Conservation (phyloP, 495 filamentous ascomycete genomes). For the Aspergillus asperescens region DNA sequence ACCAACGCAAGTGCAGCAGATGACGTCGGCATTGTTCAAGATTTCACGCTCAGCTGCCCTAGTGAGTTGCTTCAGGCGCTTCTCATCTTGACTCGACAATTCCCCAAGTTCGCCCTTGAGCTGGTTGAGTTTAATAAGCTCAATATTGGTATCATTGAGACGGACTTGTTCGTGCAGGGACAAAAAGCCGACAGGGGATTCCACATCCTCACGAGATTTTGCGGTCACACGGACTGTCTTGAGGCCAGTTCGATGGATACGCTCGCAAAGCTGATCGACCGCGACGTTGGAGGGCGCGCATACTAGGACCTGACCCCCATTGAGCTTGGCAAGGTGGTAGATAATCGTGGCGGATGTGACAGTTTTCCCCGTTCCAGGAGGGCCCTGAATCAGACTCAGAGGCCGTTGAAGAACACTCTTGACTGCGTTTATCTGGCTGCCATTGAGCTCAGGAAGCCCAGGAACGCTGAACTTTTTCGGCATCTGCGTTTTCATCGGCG, state of each 20-base stretch:
- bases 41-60: conserved; percentile 94
- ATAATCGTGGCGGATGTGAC: conserved; percentile 99
- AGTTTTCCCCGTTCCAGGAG: conserved; percentile 96
- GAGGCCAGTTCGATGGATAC: conserved; percentile 88
- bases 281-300: conserved; percentile 98
- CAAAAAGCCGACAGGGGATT: conserved; percentile 91
- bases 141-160: conserved; percentile 92
- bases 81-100: conserved; percentile 93
- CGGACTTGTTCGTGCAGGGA: conserved; percentile 96
- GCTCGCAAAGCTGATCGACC: conserved; percentile 96
- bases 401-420: conserved; percentile 93
- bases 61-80: conserved; percentile 93
- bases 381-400: conserved; percentile 92
- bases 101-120: conserved; percentile 90
- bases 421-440: conserved; percentile 93
- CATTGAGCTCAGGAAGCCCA: conserved; percentile 91
- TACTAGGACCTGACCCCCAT: conserved; percentile 89
- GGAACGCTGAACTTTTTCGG: conserved; percentile 96
- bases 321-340: conserved; percentile 93
- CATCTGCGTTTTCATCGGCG: conserved; percentile 93
- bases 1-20: conserved; percentile 98
- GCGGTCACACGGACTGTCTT: conserved; percentile 98
- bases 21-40: conserved; percentile 91
- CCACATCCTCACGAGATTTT: conserved; percentile 97
- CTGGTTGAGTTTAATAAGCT: conserved; percentile 84